Evolutionary conservation across 2,329 filamentous ascomycete species (phyloP), one percentile per base, ranked within the genome.

Genomic region (Alternaria incomplexa): DNA sequence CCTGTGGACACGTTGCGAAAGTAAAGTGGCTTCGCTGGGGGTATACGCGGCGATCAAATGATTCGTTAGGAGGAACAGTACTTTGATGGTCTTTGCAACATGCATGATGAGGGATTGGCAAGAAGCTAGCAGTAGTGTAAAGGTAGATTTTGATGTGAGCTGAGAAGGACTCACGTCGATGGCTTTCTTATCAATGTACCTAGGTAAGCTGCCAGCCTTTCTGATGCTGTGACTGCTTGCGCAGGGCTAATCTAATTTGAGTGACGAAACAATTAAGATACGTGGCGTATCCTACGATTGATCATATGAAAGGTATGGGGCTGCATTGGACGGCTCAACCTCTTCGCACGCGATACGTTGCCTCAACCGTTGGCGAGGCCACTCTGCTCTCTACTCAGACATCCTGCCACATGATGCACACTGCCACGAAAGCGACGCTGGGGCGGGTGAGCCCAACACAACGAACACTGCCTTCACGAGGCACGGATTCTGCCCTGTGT

Each of bases 91-190:
- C 11, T 47, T 62, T 53, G 48, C 22, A 36, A 62, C 48, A 51
- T 48, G 60, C 60, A 62, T 62, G 54, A 58, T 58, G 40, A 53
- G 57, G 22, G 22, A 20, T 40, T 51, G 46, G 51, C 36, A 26
- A 40, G 36, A 40, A 40, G 36, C n/a, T 40, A 40, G 36, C 36
- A 40, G 36, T 40, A 40, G n/a, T 40, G n/a, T 40, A 40, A 40
- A 40, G 36, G 36, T 40, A 40, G 36, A 17, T 40, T 40, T 40
- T 40, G 36, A 40, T 40, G 15, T 17, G 36, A 17, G 10, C 36
- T 40, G 36, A 40, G 36, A 40, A 40, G 36, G 36, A 40, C 36
- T 40, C 36, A 40, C 36, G 36, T 40, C 36, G 36, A 40, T 40
- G 36, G 36, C 36, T 40, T 40, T 40, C 36, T 40, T 40, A 40